Evolutionary conservation across 1,284 basidiomycete genomes (phyloP).

Genomic region (Ganoderma lucidum): DNA sequence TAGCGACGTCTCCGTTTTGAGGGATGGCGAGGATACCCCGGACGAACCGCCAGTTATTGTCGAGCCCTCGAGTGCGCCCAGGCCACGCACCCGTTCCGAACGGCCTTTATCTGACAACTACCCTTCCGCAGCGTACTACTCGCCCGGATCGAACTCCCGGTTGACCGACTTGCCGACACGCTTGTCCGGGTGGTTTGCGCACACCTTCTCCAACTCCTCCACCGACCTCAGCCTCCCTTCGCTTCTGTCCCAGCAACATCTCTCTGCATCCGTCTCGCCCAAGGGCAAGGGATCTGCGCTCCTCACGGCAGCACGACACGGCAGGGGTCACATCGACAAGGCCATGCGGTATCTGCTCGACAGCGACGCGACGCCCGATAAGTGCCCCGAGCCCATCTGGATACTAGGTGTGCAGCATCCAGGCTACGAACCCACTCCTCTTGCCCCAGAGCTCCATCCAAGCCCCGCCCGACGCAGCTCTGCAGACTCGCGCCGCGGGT

Average conservation of each 20-base stretch:
- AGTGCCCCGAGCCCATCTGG: constrained; percentile 84
- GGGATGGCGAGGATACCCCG: constrained; percentile 40
- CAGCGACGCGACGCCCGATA: constrained; percentile 83
- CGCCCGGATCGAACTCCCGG: constrained; percentile 44
- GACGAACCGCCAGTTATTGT: constrained; percentile 58
- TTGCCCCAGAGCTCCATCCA: constrained; percentile 33
- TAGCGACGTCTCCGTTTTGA: constrained; percentile 31
- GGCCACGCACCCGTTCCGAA: constrained; percentile 54
- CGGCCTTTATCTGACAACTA: constrained; percentile 58
- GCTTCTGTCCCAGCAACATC: constrained; percentile 57
- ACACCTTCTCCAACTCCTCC: constrained; percentile 73
- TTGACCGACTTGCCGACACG: constrained; percentile 65
- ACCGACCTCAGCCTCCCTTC: constrained; percentile 74
- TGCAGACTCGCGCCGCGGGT: constrained; percentile 46
- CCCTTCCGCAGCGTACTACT: constrained; percentile 46
- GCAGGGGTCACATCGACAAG: constrained; percentile 79
- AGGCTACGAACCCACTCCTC: constrained; percentile 67
- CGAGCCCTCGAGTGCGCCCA: constrained; percentile 52
- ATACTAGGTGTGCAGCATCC: constrained; percentile 82
- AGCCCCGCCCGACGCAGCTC: constrained; percentile 48
- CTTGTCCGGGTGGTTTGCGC: constrained; percentile 80
- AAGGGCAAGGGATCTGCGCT: constrained; percentile 59
- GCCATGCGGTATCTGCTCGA: constrained; percentile 87
- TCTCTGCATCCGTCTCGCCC: constrained; percentile 47
- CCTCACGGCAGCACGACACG: constrained; percentile 71